Percentiles rank a stretch among this genome's conserved stretches.
Evolutionary conservation across 352 stramenopile genomes (phyloP).

Genomic region (Elongisporangium anandrum): DNA sequence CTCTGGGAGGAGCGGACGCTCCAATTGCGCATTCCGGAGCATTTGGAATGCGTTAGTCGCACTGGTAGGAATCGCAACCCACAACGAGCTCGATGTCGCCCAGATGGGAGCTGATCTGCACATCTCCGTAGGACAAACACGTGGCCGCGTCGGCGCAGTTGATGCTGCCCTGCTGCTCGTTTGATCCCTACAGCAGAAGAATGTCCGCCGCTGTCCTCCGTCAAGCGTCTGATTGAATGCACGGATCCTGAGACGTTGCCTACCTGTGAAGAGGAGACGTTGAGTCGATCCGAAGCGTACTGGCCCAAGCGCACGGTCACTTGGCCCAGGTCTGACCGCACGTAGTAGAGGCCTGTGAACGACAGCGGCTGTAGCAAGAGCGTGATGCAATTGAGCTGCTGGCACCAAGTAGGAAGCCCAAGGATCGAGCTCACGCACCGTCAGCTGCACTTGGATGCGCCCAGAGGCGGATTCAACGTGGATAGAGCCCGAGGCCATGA

Average conservation of each 20-base stretch:
- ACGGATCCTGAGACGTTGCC: conserved; percentile 1
- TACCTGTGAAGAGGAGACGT: conserved; percentile 13
- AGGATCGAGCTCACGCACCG: conserved; percentile 7
- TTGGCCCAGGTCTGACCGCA: conserved; percentile 54
- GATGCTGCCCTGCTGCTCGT: conserved; percentile 55
- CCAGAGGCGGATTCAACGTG: conserved; percentile 67
- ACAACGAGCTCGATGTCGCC: conserved; percentile 67
- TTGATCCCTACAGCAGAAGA: conserved; percentile 7
- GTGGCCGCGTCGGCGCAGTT: conserved; percentile 57
- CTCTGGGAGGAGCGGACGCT: background rate
- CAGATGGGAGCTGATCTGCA: conserved; percentile 56
- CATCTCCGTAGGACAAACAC: conserved; percentile 58
- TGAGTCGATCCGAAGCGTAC: conserved; percentile 35
- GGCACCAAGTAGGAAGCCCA: background rate
- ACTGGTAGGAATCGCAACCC: conserved; percentile 64
- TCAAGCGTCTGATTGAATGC: background rate
- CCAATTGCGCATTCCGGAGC: background rate
- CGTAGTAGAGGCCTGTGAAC: conserved; percentile 62
- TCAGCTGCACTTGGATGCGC: conserved; percentile 52
- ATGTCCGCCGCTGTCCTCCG: background rate
- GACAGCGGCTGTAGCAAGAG: conserved; percentile 26
- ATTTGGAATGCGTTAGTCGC: conserved; percentile 16
- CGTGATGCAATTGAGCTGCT: background rate
- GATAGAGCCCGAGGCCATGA: conserved; percentile 45
- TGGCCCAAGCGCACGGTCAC: conserved; percentile 56